Evolutionary conservation across 352 stramenopile species (phyloP), one percentile per base, ranked within the genome.

Genomic region (Peronospora belbahrii): DNA sequence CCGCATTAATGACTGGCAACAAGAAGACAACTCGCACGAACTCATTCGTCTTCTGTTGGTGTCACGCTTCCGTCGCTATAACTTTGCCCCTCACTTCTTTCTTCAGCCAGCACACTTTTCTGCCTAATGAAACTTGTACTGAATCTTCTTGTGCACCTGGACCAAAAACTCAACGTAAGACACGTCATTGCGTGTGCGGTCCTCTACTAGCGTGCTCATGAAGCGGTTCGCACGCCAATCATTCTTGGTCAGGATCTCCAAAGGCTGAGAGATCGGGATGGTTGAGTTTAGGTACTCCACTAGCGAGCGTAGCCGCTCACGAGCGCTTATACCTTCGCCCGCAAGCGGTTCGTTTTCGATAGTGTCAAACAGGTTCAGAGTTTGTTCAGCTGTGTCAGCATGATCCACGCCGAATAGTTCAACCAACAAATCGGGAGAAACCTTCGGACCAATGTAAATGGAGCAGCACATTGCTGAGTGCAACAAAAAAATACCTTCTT

Each of bases 111-210:
- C 28, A 22, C 39, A 47, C 36, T 34, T 19, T 51, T 31, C 45
- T 39, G 36, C 31, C 67, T 86, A 86, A 56, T 87, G 81, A 62
- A 94, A 89, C 65, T 90, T 91, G 54, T 89, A 82, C 67, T 94
- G 83, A 67, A 95, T 93, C 68, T 94, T 88, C 62, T 91, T 93
- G 69, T 95, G 85, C 42, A 93, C 74, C 48, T 91, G 74, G 33
- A 89, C 83, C 28, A 95, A 59, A 60, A 94, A 94, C 63, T 95
- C 85, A 19, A 94, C 83, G 52, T 95, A 95, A 41, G 80, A 92
- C 25, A 89, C 72, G 50, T 91, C 81, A 57, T 90, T 88, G 23
- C 71, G 73, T 36, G 80, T 88, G 38, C 79, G 76, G 52, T 94
- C 83, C 56, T 95, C 84, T 50, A 94, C 81, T 24, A 95, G 67